A percentile compares a stretch with the other conserved stretches of the same genome.
Evolutionary conservation across 2,329 filamentous ascomycete species (phyloP).

Genomic region (Cytospora leucostoma): DNA sequence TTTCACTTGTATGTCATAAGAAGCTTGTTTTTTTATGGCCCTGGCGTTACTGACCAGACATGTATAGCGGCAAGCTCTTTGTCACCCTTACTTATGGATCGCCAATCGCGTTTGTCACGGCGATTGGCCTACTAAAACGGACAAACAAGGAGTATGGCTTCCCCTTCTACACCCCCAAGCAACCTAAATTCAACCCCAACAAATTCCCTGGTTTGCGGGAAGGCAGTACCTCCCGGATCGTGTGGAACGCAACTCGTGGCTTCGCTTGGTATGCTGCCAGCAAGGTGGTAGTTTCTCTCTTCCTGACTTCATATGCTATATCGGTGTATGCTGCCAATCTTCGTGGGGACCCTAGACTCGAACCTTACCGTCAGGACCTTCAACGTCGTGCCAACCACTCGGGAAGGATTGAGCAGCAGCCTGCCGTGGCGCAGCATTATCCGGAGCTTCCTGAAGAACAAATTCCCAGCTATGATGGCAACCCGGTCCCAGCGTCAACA

Average conservation of each 20-base stretch:
- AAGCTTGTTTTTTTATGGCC: background rate
- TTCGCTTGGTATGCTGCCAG: constrained; percentile 36
- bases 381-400: background rate
- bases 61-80: constrained; percentile 32
- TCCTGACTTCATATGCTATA: constrained; percentile 37
- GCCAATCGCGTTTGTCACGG: constrained; percentile 32
- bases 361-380: constrained; percentile 13
- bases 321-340: constrained; percentile 18
- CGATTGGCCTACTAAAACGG: constrained; percentile 33
- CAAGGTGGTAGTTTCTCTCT: constrained; percentile 33
- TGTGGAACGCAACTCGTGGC: constrained; percentile 43
- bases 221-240: constrained; percentile 32
- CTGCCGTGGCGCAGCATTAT: background rate
- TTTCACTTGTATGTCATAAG: constrained; percentile 28
- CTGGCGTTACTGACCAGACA: background rate
- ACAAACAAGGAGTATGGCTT: constrained; percentile 41
- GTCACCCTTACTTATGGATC: constrained; percentile 36
- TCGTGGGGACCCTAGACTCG: constrained; percentile 22
- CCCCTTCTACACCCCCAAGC: constrained; percentile 43
- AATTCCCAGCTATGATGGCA: constrained; percentile 4
- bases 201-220: constrained; percentile 37
- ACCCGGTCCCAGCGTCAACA: background rate
- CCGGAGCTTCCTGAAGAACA: background rate
- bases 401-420: background rate
- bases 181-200: constrained; percentile 35